Evolutionary conservation across 352 stramenopile genomes (phyloP).

Genomic region (Phytophthora kernoviae): DNA sequence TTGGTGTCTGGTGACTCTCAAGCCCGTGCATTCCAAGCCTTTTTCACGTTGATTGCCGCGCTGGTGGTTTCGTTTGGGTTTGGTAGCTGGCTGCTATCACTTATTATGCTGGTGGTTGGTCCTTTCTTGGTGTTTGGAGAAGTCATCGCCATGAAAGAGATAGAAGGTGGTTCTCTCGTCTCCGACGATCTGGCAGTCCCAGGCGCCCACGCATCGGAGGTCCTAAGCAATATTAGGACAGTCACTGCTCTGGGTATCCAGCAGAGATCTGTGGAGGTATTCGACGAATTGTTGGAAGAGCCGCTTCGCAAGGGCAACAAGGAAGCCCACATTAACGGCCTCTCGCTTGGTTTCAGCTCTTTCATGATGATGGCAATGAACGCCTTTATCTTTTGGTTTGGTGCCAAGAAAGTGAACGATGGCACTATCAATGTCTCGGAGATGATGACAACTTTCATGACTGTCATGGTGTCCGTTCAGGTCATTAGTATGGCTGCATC

Average conservation of each 20-base stretch:
- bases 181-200: slow-evolving; percentile 21
- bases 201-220: slow-evolving; percentile 42
- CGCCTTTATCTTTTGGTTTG: slow-evolving; percentile 62
- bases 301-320: slow-evolving; percentile 24
- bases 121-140: slow-evolving; percentile 52
- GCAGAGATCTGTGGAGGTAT: slow-evolving; percentile 18
- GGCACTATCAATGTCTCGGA: slow-evolving; percentile 41
- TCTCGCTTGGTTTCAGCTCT: slow-evolving; percentile 68
- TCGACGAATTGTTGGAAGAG: slow-evolving; percentile 20
- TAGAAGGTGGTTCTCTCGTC: slow-evolving; percentile 17
- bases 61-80: slow-evolving; percentile 59
- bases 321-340: slow-evolving; percentile 36
- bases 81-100: slow-evolving; percentile 61
- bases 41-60: slow-evolving; percentile 44
- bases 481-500: slow-evolving; percentile 22
- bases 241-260: slow-evolving; percentile 40
- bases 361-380: slow-evolving; percentile 47
- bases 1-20: slow-evolving; percentile 50
- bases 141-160: slow-evolving; percentile 30
- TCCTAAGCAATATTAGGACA: slow-evolving; percentile 43
- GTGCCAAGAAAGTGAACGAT: slow-evolving; percentile 42
- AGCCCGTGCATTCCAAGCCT: slow-evolving; percentile 38
- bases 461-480: slow-evolving; percentile 39
- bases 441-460: slow-evolving; percentile 46
- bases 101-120: slow-evolving; percentile 59